These are phyloP conservation scores for Tarenaya hassleriana DNA, from an alignment of 345 rosid species.

Conservation along the genomic window DNA sequence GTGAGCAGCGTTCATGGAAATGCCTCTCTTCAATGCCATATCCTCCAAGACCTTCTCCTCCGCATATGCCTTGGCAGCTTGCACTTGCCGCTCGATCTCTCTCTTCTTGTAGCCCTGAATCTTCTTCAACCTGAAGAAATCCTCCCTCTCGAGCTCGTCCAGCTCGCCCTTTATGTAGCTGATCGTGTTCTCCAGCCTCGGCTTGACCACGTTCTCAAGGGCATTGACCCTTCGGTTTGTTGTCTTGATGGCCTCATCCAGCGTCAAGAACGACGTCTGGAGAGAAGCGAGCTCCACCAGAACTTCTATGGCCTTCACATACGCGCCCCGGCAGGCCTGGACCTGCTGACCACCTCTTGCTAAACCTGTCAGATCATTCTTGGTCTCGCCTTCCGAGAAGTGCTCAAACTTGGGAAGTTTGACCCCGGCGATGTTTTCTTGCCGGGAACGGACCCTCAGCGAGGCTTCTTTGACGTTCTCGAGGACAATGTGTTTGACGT, in stretches of 20 bases:
- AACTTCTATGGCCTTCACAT: constrained; percentile 82
- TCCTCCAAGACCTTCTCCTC: constrained; percentile 63
- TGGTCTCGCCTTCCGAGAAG: constrained; percentile 73
- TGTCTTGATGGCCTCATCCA: constrained; percentile 91
- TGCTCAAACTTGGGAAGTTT: constrained; percentile 87
- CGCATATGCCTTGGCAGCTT: constrained; percentile 54
- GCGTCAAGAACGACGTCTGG: constrained; percentile 84
- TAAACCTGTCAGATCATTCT: constrained; percentile 83
- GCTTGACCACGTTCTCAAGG: constrained; percentile 86
- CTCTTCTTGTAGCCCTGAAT: constrained; percentile 79
- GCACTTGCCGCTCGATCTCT: constrained; percentile 52
- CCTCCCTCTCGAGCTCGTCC: constrained; percentile 96
- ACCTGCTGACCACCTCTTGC: constrained; percentile 98
- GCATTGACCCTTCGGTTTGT: constrained; percentile 91
- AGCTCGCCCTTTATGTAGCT: constrained; percentile 77
- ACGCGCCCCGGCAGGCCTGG: constrained; percentile 81
- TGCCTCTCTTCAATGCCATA: constrained; percentile 65
- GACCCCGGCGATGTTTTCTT: constrained; percentile 83
- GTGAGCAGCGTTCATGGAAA: constrained; percentile 56
- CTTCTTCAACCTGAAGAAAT: constrained; percentile 89
- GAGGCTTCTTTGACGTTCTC: constrained; percentile 83
- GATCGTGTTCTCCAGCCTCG: constrained; percentile 81
- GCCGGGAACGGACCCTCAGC: constrained; percentile 68
- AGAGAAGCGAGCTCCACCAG: constrained; percentile 93
- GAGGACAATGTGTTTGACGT: constrained; percentile 66